Evolutionary conservation across 495 filamentous ascomycete species (phyloP), one percentile per base, ranked within the genome.

Genomic region (Barbatosphaeria neglecta): DNA sequence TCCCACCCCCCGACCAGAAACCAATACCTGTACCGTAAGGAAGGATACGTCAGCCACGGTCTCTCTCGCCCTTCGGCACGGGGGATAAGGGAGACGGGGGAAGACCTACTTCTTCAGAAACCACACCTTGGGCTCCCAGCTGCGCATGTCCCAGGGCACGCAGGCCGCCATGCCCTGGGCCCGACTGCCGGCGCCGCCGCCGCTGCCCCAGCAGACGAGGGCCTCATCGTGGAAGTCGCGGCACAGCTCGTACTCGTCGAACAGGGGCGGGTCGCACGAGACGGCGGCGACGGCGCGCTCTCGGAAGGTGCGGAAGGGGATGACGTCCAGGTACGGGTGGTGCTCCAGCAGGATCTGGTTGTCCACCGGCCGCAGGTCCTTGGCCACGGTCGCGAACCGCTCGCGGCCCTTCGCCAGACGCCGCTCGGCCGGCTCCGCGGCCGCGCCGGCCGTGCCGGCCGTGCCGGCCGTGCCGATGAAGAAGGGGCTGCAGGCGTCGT

Each of bases 141-240:
- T 35, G 18, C 43, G 27, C 31, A 22, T 37, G 20, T 45, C 43
- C 74, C 5, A 65, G 42, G 19, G 77, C 77, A 19, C 62, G 59
- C 16, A 73, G 61, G 16, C 73, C 58, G 6, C 62, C 42, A 19
- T 48, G 39, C 16, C 60, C 45, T 24, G 51, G 45, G 6, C 60
- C n/a, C n/a, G n/a, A n/a, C n/a, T n/a, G n/a, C n/a, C n/a, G 51
- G 3, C 75, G 69, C 80, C 80, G 83, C 44, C 75, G 72, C 41
- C 16, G 22, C 40, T 24, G 18, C 43, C 43, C 43, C 43, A 45
- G 43, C 43, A 45, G 5, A 45, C 20, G 27, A 45, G 43, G 17
- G n/a, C 43, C 9, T 45, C 43, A 9, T 31, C 9, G 17, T 37
- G 33, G 24, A 45, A 16, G 43, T 45, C 43, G 17, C 23, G 15